Conservation (phyloP, 495 filamentous ascomycete genomes). For the Penicillium subrubescens region DNA sequence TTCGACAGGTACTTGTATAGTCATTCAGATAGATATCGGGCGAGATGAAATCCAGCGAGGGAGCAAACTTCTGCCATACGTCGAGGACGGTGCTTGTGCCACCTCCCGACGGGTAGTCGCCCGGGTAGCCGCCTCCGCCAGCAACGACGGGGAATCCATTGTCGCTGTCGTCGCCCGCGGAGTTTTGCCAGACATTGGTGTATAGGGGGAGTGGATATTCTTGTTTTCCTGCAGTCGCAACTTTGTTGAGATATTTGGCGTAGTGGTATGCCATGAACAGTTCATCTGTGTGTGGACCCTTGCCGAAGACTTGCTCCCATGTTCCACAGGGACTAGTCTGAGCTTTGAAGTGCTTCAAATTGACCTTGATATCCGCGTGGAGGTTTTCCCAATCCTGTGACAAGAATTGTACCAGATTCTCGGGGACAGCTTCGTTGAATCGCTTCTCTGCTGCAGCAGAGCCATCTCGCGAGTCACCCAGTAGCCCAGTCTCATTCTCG, state of each 20-base stretch:
- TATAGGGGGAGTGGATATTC: conserved; percentile 48
- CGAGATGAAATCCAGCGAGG: conserved; percentile 49
- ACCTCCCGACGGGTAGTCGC: conserved; percentile 51
- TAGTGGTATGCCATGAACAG: conserved; percentile 56
- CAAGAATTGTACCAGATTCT: conserved; percentile 35
- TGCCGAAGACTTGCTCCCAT: conserved; percentile 47
- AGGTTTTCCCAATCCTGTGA: conserved; percentile 33
- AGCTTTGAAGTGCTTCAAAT: conserved; percentile 28
- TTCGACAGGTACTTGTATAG: conserved; percentile 40
- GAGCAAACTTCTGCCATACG: conserved; percentile 46
- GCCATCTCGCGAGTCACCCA: conserved; percentile 50
- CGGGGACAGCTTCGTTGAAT: conserved; percentile 39
- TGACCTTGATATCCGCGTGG: conserved; percentile 32
- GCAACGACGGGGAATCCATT: conserved; percentile 40
- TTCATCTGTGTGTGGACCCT: conserved; percentile 43
- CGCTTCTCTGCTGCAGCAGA: conserved; percentile 34
- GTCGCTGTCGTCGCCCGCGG: conserved; percentile 31
- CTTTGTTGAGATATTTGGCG: conserved; percentile 44
- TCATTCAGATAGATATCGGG: conserved; percentile 53
- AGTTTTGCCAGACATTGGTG: conserved; percentile 52
- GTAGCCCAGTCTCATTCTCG: conserved; percentile 50
- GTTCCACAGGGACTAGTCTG: conserved; percentile 19
- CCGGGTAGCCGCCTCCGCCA: conserved; percentile 45
- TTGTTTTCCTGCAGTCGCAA: conserved; percentile 44
- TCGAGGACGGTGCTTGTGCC: conserved; percentile 43